A percentile compares a stretch with the other conserved stretches of the same genome.
phyloP scores from a whole-genome alignment of 1,284 basidiomycete genomes.

The Pisolithus thermaeus region DNA sequence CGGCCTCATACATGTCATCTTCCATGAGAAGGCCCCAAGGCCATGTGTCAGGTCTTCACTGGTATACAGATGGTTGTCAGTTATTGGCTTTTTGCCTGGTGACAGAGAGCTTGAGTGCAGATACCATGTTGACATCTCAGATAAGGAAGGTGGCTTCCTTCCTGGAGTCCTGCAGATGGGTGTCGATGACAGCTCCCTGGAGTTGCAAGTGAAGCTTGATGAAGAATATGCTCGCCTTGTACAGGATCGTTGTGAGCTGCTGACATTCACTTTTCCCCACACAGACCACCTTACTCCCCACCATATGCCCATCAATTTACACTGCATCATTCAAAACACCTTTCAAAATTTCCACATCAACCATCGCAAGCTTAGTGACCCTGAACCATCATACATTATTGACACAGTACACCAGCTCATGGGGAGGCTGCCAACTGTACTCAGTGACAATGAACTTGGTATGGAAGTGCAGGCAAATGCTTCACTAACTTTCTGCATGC shows the following conservation, averaged over 20 bases:
- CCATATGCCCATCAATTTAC: conserved; percentile 89
- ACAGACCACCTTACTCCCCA: conserved; percentile 69
- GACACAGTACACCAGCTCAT: conserved; percentile 28
- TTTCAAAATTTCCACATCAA: conserved; percentile 98
- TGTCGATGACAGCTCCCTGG: no score
- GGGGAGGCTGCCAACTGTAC: conserved; percentile 37
- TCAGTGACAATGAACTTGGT: conserved; percentile 76
- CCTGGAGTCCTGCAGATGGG: no score
- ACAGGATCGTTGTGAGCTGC: conserved; percentile 73
- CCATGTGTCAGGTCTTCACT: no score
- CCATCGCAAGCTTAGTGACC: conserved; percentile 85
- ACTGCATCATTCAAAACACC: conserved; percentile 93
- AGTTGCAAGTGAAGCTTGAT: conserved; percentile 67
- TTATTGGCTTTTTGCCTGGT: no score
- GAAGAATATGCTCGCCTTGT: conserved; percentile 66
- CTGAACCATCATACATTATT: conserved; percentile 85
- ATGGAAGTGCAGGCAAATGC: conserved; percentile 85
- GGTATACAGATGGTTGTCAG: no score
- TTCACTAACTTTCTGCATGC: conserved; percentile 90
- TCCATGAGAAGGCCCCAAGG: no score
- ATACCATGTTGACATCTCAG: no score
- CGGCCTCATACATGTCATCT: no score
- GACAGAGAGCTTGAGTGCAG: no score
- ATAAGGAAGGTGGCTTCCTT: no score
- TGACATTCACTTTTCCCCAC: conserved; percentile 81